Evolutionary conservation across 257 asterid genomes (phyloP).

Genomic region (Lithospermum erythrorhizon): DNA sequence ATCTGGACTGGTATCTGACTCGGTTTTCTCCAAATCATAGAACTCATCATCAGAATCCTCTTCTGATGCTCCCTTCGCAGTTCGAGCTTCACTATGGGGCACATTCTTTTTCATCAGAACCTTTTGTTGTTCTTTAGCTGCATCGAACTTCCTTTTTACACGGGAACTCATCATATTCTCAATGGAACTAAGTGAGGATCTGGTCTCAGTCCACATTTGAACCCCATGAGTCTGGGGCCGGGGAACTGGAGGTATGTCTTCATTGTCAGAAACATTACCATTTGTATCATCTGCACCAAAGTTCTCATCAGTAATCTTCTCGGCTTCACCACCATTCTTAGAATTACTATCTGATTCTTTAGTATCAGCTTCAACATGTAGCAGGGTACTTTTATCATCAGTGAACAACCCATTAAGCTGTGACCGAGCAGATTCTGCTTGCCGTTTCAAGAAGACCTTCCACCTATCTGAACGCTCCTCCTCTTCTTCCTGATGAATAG

Average conservation of each 20-base stretch:
- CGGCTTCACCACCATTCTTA: conserved; percentile 16
- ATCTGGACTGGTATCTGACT: conserved; percentile 56
- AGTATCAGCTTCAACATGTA: conserved; percentile 21
- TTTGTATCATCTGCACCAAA: conserved; percentile 13
- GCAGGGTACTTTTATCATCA: conserved; percentile 13
- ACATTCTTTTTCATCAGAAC: conserved; percentile 23
- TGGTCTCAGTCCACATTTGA: conserved; percentile 62
- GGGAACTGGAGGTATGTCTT: conserved; percentile 22
- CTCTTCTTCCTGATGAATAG: conserved; percentile 65
- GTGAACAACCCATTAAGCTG: conserved; percentile 30
- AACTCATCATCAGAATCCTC: conserved; percentile 94
- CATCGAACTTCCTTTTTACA: conserved; percentile 32
- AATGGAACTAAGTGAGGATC: conserved; percentile 57
- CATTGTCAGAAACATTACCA: conserved; percentile 17
- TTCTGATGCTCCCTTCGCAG: conserved; percentile 36
- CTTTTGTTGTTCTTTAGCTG: conserved; percentile 24
- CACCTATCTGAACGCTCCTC: conserved; percentile 91
- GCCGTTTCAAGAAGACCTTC: conserved; percentile 62
- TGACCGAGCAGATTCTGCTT: conserved; percentile 37
- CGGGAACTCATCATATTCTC: conserved; percentile 74
- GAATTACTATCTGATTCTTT: conserved; percentile 20
- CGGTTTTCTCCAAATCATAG: conserved; percentile 82
- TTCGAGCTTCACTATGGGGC: conserved; percentile 23
- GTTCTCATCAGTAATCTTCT: conserved; percentile 11
- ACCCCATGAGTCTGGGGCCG: conserved; percentile 33